Evolutionary conservation across 345 rosid species (phyloP).

Genomic region (Jatropha curcas): DNA sequence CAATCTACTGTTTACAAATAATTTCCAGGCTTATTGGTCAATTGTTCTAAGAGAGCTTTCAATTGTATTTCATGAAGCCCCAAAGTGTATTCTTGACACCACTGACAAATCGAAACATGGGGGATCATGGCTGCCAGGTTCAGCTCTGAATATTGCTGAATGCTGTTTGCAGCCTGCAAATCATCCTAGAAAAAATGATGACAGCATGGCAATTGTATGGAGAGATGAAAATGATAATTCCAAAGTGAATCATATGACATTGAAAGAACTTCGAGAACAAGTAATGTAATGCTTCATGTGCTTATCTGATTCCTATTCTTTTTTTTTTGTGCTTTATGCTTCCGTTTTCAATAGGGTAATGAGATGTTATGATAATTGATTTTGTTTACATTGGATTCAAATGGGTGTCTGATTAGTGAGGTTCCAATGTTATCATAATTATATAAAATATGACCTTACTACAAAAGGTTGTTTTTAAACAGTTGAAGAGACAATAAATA

Average conservation of each 20-base stretch:
- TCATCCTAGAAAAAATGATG: conserved; percentile 57
- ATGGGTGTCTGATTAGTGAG: neutral
- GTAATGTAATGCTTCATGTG: conserved; percentile 60
- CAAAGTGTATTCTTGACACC: conserved; percentile 69
- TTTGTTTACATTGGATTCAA: neutral
- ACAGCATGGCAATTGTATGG: conserved; percentile 70
- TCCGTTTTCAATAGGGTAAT: neutral
- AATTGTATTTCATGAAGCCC: conserved; percentile 50
- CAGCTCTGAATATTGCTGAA: conserved; percentile 72
- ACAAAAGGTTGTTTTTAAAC: neutral
- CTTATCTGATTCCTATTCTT: neutral
- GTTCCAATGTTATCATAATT: neutral
- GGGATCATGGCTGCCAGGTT: conserved; percentile 81
- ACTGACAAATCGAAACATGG: conserved; percentile 46
- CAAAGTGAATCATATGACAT: conserved; percentile 49
- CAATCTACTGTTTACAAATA: conserved; percentile 7
- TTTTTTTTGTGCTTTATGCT: neutral
- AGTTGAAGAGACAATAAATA: neutral
- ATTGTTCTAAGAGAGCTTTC: conserved; percentile 64
- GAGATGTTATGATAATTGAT: neutral
- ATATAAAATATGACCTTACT: neutral
- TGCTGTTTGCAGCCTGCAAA: conserved; percentile 64
- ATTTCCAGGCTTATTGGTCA: conserved; percentile 70
- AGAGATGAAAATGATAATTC: conserved; percentile 68
- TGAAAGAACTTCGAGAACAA: conserved; percentile 66